phyloP scores from a whole-genome alignment of 2,329 filamentous ascomycete species.

The Botrytis hyacinthi region DNA sequence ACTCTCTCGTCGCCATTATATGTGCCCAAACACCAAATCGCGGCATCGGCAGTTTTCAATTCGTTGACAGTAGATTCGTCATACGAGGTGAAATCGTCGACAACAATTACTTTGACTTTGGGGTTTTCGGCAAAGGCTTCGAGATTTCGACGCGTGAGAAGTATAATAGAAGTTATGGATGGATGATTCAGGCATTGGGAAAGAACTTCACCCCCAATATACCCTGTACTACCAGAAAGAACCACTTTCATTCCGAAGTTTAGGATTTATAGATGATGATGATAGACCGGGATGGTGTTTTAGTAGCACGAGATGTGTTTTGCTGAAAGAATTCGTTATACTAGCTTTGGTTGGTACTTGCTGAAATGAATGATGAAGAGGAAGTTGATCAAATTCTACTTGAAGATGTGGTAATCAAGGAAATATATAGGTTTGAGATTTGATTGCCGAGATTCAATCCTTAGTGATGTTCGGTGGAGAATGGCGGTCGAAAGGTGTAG shows the following conservation, averaged over 20 bases:
- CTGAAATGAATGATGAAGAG: not conserved
- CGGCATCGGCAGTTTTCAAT: not conserved
- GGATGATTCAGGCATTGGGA: not conserved
- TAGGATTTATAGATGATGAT: not conserved
- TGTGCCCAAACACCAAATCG: slow-evolving; percentile 6
- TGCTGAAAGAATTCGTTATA: not conserved
- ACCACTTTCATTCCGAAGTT: not conserved
- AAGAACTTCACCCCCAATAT: slow-evolving; percentile 7
- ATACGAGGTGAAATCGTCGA: slow-evolving; percentile 3
- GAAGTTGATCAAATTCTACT: not conserved
- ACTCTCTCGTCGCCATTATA: not conserved
- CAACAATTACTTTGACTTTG: not conserved
- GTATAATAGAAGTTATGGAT: not conserved
- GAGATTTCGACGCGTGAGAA: not conserved
- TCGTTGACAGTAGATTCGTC: not conserved
- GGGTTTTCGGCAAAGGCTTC: not conserved
- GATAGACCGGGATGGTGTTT: not conserved
- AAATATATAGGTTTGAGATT: not conserved
- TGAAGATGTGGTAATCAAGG: not conserved
- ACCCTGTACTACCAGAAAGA: not conserved
- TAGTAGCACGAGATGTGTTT: no score
- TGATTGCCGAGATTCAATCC: not conserved
- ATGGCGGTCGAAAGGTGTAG: not conserved
- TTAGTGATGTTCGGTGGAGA: not conserved
- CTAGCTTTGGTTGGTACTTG: not conserved